Conservation (phyloP, 345 rosid species). For the Rhizophora apiculata region DNA sequence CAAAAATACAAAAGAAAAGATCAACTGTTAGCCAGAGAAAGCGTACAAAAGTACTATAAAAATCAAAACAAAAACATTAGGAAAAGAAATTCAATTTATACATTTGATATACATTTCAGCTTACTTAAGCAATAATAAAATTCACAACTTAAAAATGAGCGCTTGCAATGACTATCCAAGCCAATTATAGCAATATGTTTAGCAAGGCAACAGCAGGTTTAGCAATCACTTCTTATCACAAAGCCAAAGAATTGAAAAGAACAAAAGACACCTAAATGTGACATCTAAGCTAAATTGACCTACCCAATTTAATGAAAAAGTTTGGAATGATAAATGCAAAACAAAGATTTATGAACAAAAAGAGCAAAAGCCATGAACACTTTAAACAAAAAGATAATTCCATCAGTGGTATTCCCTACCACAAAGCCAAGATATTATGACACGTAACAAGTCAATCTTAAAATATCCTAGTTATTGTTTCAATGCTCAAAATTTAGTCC, state of each 20-base stretch:
- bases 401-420: too few species aligned
- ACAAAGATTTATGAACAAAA: too few species aligned
- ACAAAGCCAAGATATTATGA: neutral
- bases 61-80: neutral
- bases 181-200: too few species aligned
- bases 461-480: too few species aligned
- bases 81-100: neutral
- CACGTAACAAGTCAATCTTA: neutral
- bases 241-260: neutral
- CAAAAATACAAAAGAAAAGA: slow-evolving; percentile 29
- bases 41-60: slow-evolving; percentile 11
- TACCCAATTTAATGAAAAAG: too few species aligned
- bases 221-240: neutral
- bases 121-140: too few species aligned
- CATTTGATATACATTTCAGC: too few species aligned
- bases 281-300: neutral
- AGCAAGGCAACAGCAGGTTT: neutral
- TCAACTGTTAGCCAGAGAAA: slow-evolving; percentile 34
- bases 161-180: too few species aligned
- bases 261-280: neutral
- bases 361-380: too few species aligned
- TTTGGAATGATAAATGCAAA: too few species aligned
- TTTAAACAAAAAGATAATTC: neutral
- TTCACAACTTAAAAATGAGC: too few species aligned
- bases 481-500: neutral